phyloP scores from a whole-genome alignment of 495 filamentous ascomycete genomes.

The Penicillium lividum region DNA sequence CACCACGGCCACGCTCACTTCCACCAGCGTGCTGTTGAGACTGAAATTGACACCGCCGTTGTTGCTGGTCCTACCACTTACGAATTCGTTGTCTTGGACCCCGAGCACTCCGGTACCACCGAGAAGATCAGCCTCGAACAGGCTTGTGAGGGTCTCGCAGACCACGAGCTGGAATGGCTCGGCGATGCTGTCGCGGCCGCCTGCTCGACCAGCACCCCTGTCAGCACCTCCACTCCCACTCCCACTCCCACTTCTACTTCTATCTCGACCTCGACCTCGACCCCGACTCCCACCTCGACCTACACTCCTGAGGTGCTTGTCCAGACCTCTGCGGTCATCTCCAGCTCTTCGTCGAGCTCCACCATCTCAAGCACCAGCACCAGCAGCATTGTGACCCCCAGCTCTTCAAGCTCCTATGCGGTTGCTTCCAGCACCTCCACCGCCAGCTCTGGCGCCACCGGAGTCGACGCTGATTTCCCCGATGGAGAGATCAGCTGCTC shows the following conservation, averaged over 20 bases:
- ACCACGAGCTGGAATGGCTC: slow-evolving; percentile 50
- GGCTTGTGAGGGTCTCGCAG: slow-evolving; percentile 62
- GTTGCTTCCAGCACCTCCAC: slow-evolving; percentile 18
- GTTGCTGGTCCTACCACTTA: slow-evolving; percentile 62
- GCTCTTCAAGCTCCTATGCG: slow-evolving; percentile 20
- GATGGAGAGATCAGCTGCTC: slow-evolving; percentile 70
- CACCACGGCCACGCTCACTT: slow-evolving; percentile 44
- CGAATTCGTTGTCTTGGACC: slow-evolving; percentile 51
- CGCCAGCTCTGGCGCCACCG: slow-evolving; percentile 41
- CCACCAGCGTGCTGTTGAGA: slow-evolving; percentile 38
- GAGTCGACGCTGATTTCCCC: slow-evolving; percentile 71
- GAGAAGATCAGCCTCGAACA: slow-evolving; percentile 51
- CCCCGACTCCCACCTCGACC: slow-evolving; percentile 26
- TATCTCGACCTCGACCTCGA: slow-evolving; percentile 19
- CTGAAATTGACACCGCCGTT: slow-evolving; percentile 41
- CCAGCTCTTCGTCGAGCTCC: slow-evolving; percentile 22
- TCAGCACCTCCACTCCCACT: slow-evolving; percentile 23
- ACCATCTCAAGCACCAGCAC: slow-evolving; percentile 19
- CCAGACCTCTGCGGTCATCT: slow-evolving; percentile 23
- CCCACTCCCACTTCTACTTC: slow-evolving; percentile 22
- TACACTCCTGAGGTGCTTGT: slow-evolving; percentile 32
- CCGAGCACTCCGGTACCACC: slow-evolving; percentile 11
- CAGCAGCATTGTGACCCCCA: slow-evolving; percentile 16
- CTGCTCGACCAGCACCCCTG: slow-evolving; percentile 30
- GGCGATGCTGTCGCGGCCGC: slow-evolving; percentile 32